A percentile compares a stretch with the other conserved stretches of the same genome.
Conservation (phyloP, 495 filamentous ascomycete genomes). For the Friedmanniomyces endolithicus region DNA sequence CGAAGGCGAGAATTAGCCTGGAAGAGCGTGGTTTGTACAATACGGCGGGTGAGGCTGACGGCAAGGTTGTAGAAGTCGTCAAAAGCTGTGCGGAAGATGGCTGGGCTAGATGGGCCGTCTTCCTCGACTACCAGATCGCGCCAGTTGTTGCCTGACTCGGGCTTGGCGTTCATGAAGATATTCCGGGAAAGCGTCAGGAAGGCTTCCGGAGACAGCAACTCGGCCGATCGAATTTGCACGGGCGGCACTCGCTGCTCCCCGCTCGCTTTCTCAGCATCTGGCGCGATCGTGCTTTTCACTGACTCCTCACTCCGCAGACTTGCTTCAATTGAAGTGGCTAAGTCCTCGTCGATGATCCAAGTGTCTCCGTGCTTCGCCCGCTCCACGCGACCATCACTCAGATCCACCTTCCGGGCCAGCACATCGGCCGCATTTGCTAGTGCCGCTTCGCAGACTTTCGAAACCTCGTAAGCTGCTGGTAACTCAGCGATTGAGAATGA, state of each 20-base stretch:
- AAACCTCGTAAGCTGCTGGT: slow-evolving; percentile 63
- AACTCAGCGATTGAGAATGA: slow-evolving; percentile 35
- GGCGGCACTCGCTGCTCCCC: background rate
- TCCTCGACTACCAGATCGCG: slow-evolving; percentile 37
- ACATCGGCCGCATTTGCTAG: slow-evolving; percentile 57
- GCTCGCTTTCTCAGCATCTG: background rate
- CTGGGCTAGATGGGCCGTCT: slow-evolving; percentile 33
- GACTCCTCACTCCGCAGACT: slow-evolving; percentile 21
- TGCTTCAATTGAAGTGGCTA: slow-evolving; percentile 33
- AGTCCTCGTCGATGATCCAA: slow-evolving; percentile 42
- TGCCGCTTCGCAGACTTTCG: slow-evolving; percentile 46
- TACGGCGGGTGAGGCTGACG: slow-evolving; percentile 51
- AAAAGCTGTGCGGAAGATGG: slow-evolving; percentile 54
- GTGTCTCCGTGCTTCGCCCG: slow-evolving; percentile 40
- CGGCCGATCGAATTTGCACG: background rate
- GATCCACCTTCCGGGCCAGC: slow-evolving; percentile 45
- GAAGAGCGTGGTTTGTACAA: slow-evolving; percentile 55
- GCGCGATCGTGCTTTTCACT: slow-evolving; percentile 21
- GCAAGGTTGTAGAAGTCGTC: slow-evolving; percentile 61
- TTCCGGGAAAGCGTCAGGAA: slow-evolving; percentile 55
- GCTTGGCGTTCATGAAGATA: slow-evolving; percentile 67
- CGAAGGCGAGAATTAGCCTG: slow-evolving; percentile 48
- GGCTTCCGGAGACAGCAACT: slow-evolving; percentile 43
- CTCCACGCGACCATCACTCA: slow-evolving; percentile 42
- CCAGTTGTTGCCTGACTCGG: slow-evolving; percentile 52